These are phyloP conservation scores for Castanopsis chinensis DNA, from an alignment of 306 rosid genomes.

Conservation along the genomic window DNA sequence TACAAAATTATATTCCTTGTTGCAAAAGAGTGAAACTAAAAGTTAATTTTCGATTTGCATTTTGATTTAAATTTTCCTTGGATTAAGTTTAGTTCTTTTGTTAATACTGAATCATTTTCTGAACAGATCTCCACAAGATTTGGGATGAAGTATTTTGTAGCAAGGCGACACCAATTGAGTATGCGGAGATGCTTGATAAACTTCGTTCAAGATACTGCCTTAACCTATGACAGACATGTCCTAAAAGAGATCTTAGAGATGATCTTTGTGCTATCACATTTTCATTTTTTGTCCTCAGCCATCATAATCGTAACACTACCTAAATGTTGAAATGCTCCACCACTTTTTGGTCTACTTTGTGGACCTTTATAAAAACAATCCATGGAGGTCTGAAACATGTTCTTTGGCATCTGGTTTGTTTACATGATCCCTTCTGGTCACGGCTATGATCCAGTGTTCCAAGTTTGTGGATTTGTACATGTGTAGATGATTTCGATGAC, in stretches of 20 bases:
- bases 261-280: background rate
- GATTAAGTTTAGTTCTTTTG: background rate
- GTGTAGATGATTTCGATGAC: background rate
- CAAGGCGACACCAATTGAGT: slow-evolving; percentile 68
- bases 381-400: background rate
- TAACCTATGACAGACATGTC: slow-evolving; percentile 24
- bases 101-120: slow-evolving; percentile 10
- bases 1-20: background rate
- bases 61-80: background rate
- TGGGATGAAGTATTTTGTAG: slow-evolving; percentile 80
- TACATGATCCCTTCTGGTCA: background rate
- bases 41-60: too few relatives aligned
- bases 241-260: background rate
- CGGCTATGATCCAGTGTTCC: background rate
- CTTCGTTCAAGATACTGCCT: slow-evolving; percentile 62
- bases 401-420: background rate
- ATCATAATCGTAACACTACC: slow-evolving; percentile 20
- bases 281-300: background rate
- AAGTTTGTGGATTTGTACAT: background rate
- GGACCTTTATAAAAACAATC: background rate
- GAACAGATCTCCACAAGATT: slow-evolving; percentile 63
- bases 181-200: slow-evolving; percentile 63
- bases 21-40: background rate
- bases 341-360: background rate
- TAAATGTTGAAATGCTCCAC: background rate